Percentiles rank a stretch among this genome's conserved stretches.
These are phyloP conservation scores for Groenewaldozyma sp. DNA, from an alignment of 1,139 yeast genomes.

Conservation along the genomic window DNA sequence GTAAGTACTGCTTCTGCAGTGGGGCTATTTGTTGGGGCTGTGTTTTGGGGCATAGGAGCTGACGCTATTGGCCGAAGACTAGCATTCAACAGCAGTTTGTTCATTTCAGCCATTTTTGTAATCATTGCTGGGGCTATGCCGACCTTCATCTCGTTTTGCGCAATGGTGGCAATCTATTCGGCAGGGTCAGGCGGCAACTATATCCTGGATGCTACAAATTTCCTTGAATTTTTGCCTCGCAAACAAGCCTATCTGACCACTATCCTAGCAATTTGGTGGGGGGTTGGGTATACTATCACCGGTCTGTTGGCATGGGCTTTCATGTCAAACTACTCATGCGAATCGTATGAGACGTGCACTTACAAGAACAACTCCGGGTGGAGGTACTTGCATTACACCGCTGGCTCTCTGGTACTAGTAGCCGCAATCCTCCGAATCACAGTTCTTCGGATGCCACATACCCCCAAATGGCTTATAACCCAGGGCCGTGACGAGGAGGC, in stretches of 20 bases:
- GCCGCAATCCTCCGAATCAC: slow-evolving; percentile 41
- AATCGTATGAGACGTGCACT: slow-evolving; percentile 35
- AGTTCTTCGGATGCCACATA: slow-evolving; percentile 40
- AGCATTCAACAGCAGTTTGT: slow-evolving; percentile 47
- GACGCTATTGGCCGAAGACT: slow-evolving; percentile 50
- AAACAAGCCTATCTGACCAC: slow-evolving; percentile 45
- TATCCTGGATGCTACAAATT: slow-evolving; percentile 49
- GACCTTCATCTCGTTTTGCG: slow-evolving; percentile 35
- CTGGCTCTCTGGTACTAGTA: slow-evolving; percentile 42
- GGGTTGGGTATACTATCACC: slow-evolving; percentile 50
- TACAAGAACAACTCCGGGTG: slow-evolving; percentile 43
- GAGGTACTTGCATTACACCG: slow-evolving; percentile 47
- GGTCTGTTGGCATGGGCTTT: slow-evolving; percentile 47
- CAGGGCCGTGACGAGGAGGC: slow-evolving; percentile 45
- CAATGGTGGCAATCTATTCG: slow-evolving; percentile 39
- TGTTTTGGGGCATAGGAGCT: slow-evolving; percentile 50
- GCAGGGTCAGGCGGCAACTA: slow-evolving; percentile 52
- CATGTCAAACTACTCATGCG: slow-evolving; percentile 41
- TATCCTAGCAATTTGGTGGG: slow-evolving; percentile 51
- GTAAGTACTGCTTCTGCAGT: slow-evolving; percentile 36
- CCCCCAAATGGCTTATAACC: slow-evolving; percentile 47
- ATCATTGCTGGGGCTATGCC: slow-evolving; percentile 46
- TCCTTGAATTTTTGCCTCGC: slow-evolving; percentile 47
- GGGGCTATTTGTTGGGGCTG: slow-evolving; percentile 50
- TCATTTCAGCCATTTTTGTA: slow-evolving; percentile 43